Percentiles rank a stretch among this genome's conserved stretches.
Evolutionary conservation across 805 yeast genomes (phyloP).

Genomic region (Maudiozyma pseudohumilis): DNA sequence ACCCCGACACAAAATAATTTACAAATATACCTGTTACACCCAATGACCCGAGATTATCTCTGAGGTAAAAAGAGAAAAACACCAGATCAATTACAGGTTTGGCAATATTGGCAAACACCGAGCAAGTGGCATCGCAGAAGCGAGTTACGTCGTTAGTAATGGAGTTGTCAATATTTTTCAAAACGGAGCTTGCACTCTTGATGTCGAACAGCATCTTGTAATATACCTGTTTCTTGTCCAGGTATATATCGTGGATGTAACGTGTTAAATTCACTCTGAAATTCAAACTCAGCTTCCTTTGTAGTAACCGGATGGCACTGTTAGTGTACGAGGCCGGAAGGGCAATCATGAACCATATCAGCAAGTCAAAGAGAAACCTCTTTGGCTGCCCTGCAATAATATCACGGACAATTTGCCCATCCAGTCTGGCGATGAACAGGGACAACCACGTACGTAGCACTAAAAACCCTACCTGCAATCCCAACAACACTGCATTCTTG

Average conservation of each 20-base stretch:
- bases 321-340: constrained; percentile 90
- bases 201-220: constrained; percentile 66
- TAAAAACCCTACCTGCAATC: constrained; percentile 64
- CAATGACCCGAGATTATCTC: constrained; percentile 79
- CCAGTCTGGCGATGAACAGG: constrained; percentile 74
- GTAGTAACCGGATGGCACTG: constrained; percentile 75
- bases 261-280: constrained; percentile 78
- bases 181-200: constrained; percentile 31
- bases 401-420: constrained; percentile 86
- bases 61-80: constrained; percentile 71
- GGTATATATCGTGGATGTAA: constrained; percentile 81
- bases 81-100: constrained; percentile 83
- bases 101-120: constrained; percentile 80
- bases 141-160: constrained; percentile 76
- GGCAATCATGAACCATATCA: constrained; percentile 82
- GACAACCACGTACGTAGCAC: constrained; percentile 81
- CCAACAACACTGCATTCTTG: constrained; percentile 53
- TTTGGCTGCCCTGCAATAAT: constrained; percentile 72
- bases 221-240: constrained; percentile 71
- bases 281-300: constrained; percentile 65
- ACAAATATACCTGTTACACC: constrained; percentile 75
- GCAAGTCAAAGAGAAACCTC: constrained; percentile 65
- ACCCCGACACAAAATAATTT: constrained; percentile 75
- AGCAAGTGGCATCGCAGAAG: constrained; percentile 72
- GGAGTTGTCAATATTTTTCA: constrained; percentile 67